phyloP scores from a whole-genome alignment of 768 basidiomycete species.

The Suillus hirtellus region DNA sequence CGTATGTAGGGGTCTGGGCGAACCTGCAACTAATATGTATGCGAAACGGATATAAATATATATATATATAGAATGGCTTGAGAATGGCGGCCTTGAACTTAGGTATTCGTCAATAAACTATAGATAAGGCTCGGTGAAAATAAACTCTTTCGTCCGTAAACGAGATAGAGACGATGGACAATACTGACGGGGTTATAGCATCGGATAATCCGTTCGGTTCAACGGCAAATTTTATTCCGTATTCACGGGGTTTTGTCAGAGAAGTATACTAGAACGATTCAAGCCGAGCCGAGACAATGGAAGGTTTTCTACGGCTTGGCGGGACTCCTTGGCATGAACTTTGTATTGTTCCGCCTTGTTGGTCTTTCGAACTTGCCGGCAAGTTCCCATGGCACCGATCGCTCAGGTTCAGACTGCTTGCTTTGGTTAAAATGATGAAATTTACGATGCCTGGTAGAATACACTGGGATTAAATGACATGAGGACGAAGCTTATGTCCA shows the following conservation, averaged over 20 bases:
- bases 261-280: background rate
- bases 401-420: background rate
- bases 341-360: background rate
- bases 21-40: slow-evolving; percentile 1
- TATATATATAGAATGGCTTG: slow-evolving; percentile 1
- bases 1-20: slow-evolving; percentile 3
- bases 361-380: background rate
- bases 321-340: background rate
- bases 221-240: background rate
- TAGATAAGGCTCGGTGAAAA: background rate
- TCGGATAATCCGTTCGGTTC: slow-evolving; percentile 6
- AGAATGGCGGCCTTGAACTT: background rate
- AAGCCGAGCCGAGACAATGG: background rate
- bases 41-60: background rate
- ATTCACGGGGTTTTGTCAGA: background rate
- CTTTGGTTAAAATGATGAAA: background rate
- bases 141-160: background rate
- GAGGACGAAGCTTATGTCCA: background rate
- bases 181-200: background rate
- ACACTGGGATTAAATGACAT: slow-evolving; percentile 16
- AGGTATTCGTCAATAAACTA: background rate
- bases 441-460: slow-evolving; percentile 17
- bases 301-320: background rate
- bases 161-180: background rate
- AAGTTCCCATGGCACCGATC: background rate